phyloP scores from a whole-genome alignment of 139 green algal species.

The Micromonas pusilla region DNA sequence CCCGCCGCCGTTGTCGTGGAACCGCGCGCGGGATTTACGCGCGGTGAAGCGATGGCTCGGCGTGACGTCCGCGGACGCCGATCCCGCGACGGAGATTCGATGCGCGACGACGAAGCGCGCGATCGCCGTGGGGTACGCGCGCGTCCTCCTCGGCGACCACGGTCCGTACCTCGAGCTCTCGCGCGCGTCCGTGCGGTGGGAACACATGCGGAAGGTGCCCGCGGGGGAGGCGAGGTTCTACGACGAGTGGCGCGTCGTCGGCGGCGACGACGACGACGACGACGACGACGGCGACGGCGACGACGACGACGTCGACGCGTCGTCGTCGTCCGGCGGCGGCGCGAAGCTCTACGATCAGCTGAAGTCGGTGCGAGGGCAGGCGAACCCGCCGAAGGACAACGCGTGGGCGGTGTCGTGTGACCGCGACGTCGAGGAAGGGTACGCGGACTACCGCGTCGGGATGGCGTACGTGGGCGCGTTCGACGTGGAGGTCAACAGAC shows the following conservation, averaged over 20 bases:
- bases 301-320: not conserved
- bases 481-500: not conserved
- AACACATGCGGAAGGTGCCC: not conserved
- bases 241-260: not conserved
- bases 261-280: not conserved
- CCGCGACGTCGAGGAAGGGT: not conserved
- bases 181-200: not conserved
- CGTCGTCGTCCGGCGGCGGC: not conserved
- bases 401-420: not conserved
- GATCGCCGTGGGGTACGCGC: not conserved
- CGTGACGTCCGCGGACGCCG: not conserved
- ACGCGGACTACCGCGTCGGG: not conserved
- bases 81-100: not conserved
- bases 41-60: not conserved
- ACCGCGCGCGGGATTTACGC: not conserved
- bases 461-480: not conserved
- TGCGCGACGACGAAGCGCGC: not conserved
- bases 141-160: not conserved
- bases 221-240: not conserved
- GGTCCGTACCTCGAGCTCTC: not conserved
- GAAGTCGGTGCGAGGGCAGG: not conserved
- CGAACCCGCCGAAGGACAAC: not conserved
- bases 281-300: not conserved
- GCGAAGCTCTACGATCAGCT: not conserved
- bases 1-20: too few species aligned